Evolutionary conservation across 495 filamentous ascomycete genomes (phyloP).

Genomic region (Hypomontagnella monticulosa): DNA sequence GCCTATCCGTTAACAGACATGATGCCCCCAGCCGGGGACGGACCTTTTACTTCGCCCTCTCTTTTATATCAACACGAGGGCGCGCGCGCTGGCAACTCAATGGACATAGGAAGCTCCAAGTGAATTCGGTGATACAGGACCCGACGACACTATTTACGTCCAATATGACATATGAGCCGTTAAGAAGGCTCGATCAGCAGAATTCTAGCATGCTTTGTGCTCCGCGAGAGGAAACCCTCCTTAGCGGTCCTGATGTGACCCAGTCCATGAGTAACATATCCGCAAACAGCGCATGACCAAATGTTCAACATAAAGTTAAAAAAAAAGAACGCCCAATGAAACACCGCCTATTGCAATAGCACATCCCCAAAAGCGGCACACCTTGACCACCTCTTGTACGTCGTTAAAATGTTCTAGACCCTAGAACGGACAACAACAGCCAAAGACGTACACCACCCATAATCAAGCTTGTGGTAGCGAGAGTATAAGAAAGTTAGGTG

Average conservation of each 20-base stretch:
- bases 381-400: constrained; percentile 18
- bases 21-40: constrained; percentile 9
- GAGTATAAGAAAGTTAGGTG: constrained; percentile 41
- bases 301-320: constrained; percentile 32
- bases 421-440: constrained; percentile 38
- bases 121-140: constrained; percentile 38
- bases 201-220: constrained; percentile 32
- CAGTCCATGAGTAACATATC: constrained; percentile 26
- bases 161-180: constrained; percentile 23
- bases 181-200: constrained; percentile 13
- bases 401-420: constrained; percentile 38
- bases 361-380: constrained; percentile 37
- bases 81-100: constrained; percentile 5
- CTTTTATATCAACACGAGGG: constrained; percentile 7
- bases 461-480: constrained; percentile 38
- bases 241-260: constrained; percentile 11
- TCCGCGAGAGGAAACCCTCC: constrained; percentile 4
- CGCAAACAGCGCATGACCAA: constrained; percentile 20
- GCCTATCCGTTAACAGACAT: constrained; percentile 32
- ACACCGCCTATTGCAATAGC: constrained; percentile 41
- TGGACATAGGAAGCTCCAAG: constrained; percentile 30
- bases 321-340: constrained; percentile 46
- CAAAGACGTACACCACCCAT: constrained; percentile 32
- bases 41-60: constrained; percentile 1
- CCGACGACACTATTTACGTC: constrained; percentile 34